phyloP scores from a whole-genome alignment of 2,329 filamentous ascomycete species.

The Berkeleyomyces basicola region DNA sequence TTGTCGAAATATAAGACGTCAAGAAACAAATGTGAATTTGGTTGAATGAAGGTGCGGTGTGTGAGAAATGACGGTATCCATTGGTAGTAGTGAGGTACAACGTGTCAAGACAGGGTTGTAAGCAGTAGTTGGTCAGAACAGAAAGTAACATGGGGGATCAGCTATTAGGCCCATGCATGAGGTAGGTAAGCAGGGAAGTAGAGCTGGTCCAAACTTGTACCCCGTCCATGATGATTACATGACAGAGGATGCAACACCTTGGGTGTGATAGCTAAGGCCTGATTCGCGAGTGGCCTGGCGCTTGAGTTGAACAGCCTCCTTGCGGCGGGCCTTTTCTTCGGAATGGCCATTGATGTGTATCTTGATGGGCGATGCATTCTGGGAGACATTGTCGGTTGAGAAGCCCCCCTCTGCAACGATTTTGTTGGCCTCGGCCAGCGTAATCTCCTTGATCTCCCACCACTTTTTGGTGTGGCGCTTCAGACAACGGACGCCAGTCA shows the following conservation, averaged over 20 bases:
- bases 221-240: neutral
- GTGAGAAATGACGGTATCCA: neutral
- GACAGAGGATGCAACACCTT: neutral
- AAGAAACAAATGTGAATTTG: neutral
- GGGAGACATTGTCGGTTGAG: neutral
- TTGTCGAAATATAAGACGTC: neutral
- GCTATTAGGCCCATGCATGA: too few species aligned
- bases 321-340: neutral
- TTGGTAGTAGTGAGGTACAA: neutral
- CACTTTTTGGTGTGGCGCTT: constrained; percentile 6
- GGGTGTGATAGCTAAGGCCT: neutral
- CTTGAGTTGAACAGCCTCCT: constrained; percentile 2
- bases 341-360: neutral
- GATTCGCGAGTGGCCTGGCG: neutral
- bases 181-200: neutral
- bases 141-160: too few species aligned
- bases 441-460: constrained; percentile 9
- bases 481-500: constrained; percentile 2
- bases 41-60: neutral
- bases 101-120: too few species aligned
- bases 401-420: neutral
- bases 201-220: neutral
- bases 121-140: too few species aligned
- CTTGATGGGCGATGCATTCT: neutral
- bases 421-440: neutral